Evolutionary conservation across 148 eudicot genomes (phyloP).

Genomic region (Diospyros lotus): DNA sequence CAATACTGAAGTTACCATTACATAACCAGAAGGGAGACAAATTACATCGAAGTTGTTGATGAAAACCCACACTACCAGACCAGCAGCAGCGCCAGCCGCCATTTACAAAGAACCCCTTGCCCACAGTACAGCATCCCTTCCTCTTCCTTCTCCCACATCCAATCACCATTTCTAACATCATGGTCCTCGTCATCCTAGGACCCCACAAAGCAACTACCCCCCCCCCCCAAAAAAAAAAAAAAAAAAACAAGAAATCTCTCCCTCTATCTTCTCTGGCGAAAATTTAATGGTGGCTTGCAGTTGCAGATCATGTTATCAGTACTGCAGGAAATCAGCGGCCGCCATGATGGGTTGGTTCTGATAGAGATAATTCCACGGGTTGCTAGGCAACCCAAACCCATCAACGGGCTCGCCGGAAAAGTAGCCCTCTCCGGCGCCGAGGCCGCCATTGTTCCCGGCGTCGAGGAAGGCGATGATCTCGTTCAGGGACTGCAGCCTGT

Average conservation of each 20-base stretch:
- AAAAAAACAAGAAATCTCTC: no score
- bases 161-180: neutral
- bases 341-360: slow-evolving; percentile 53
- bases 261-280: neutral
- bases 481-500: slow-evolving; percentile 49
- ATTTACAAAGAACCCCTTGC: slow-evolving; percentile 20
- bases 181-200: neutral
- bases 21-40: slow-evolving; percentile 1
- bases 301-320: slow-evolving; percentile 7
- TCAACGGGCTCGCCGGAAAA: neutral
- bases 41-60: neutral
- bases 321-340: slow-evolving; percentile 42
- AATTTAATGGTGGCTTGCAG: neutral
- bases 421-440: slow-evolving; percentile 18
- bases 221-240: neutral
- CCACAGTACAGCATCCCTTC: neutral
- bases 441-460: slow-evolving; percentile 11
- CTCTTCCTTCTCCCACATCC: no score
- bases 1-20: neutral
- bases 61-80: neutral
- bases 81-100: neutral
- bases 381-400: slow-evolving; percentile 20
- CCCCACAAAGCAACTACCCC: neutral
- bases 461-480: slow-evolving; percentile 36
- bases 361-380: slow-evolving; percentile 34